These are phyloP conservation scores for Albugo laibachii DNA, from an alignment of 352 stramenopile genomes.

Conservation along the genomic window DNA sequence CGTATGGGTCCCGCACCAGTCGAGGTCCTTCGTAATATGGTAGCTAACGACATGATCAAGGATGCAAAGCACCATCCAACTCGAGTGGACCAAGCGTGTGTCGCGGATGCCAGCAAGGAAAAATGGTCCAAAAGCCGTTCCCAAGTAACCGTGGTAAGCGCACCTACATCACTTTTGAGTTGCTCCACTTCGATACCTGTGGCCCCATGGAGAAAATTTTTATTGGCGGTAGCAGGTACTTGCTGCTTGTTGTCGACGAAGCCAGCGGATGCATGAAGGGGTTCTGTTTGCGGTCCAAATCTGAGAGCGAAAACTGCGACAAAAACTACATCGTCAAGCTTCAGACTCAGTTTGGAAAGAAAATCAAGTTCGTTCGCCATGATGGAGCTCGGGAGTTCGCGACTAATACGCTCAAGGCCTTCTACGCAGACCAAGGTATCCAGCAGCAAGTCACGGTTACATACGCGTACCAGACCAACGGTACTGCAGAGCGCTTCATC, in stretches of 20 bases:
- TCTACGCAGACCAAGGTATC: no score
- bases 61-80: slow-evolving; percentile 1
- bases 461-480: slow-evolving; percentile 7
- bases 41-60: slow-evolving; percentile 2
- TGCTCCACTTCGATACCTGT: no score
- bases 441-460: slow-evolving; percentile 4
- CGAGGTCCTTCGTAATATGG: slow-evolving; percentile 7
- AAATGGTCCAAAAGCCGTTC: slow-evolving; percentile 10
- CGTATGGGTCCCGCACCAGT: slow-evolving; percentile 3
- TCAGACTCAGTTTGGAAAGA: slow-evolving; percentile 2
- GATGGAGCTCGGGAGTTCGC: slow-evolving; percentile 6
- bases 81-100: slow-evolving; percentile 1
- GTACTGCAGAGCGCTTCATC: slow-evolving; percentile 5
- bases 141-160: slow-evolving; percentile 3
- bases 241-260: slow-evolving; percentile 9
- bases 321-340: slow-evolving; percentile 2
- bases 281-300: slow-evolving; percentile 8
- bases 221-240: no score
- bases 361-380: slow-evolving; percentile 7
- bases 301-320: slow-evolving; percentile 6
- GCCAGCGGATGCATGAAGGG: slow-evolving; percentile 8
- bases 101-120: slow-evolving; percentile 8
- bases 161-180: slow-evolving; percentile 1
- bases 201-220: no score
- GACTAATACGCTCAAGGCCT: slow-evolving; percentile 6